Evolutionary conservation across 2,329 filamentous ascomycete species (phyloP), one percentile per base, ranked within the genome.

Genomic region (Xylariaceae sp.): DNA sequence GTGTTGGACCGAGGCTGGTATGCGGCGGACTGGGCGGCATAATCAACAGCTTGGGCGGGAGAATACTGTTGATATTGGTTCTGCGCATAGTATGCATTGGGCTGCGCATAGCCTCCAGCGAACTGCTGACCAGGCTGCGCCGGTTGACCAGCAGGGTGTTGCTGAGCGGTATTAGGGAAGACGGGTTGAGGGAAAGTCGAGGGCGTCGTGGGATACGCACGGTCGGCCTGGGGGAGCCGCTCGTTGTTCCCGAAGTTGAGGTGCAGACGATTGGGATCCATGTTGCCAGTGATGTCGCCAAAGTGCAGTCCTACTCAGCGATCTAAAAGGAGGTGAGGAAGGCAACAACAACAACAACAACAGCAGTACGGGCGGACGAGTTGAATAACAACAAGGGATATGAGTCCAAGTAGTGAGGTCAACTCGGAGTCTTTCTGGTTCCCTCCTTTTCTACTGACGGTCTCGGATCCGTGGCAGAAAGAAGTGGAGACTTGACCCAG

Each of bases 161-260:
- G 71, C 65, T 76, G 76, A 55, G 73, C 67, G 34, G 70, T 65
- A 48, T 71, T 69, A 59, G 80, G 77, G 66, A 82, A 84, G 73
- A 96, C 89, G 61, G 92, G 92, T 77, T 97, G 93, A 10, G 93
- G 93, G 72, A 97, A 97, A 60, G 92, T 96, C 65, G 93, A 97
- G 55, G 93, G 93, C 8, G 93, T 97, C 56, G 93, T 92, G 67
- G 88, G 89, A 80, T 90, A 92, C 66, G 85, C 80, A 72, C 88
- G 82, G 73, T 88, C 88, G 80, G 82, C 69, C 75, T 83, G 75
- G 62, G 80, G 78, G 60, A 85, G 82, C 69, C 85, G 84, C 68
- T 87, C 83, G 74, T 84, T 86, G 74, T 82, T 87, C 71, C 79
- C 81, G 67, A 87, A 84, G 75, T 88, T 88, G 71, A 89, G 81